Percentiles rank a stretch among this genome's conserved stretches.
Conservation (phyloP, 2,329 filamentous ascomycete species). For the Trichoderma sp. region DNA sequence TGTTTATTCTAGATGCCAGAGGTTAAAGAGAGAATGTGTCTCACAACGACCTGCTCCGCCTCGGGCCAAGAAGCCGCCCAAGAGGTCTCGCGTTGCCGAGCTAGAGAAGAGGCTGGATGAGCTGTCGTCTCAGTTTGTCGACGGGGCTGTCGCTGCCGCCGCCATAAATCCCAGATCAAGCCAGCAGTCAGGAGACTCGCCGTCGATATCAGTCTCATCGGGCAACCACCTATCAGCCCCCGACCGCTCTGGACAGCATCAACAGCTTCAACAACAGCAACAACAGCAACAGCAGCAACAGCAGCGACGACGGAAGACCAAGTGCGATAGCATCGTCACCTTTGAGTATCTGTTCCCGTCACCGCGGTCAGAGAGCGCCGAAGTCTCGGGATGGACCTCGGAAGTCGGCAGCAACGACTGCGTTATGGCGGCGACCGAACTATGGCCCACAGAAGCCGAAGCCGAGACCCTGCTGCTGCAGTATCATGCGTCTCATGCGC, state of each 20-base stretch:
- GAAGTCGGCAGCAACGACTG: constrained; percentile 17
- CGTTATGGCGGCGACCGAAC: constrained; percentile 32
- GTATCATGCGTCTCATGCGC: constrained; percentile 42
- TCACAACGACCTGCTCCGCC: constrained; percentile 54
- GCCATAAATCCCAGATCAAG: not conserved
- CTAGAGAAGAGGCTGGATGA: constrained; percentile 56
- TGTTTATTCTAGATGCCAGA: constrained; percentile 47
- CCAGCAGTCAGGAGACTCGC: not conserved
- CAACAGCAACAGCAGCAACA: not conserved
- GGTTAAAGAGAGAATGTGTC: constrained; percentile 52
- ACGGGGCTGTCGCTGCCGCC: constrained; percentile 28
- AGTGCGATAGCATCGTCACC: constrained; percentile 31
- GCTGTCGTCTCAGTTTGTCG: constrained; percentile 51
- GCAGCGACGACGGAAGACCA: constrained; percentile 18
- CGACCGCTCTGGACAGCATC: constrained; percentile 15
- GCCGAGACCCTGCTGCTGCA: constrained; percentile 45
- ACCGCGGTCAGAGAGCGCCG: constrained; percentile 33
- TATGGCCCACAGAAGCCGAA: constrained; percentile 50
- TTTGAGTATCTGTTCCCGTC: constrained; percentile 46
- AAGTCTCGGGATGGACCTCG: constrained; percentile 28
- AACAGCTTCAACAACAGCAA: constrained; percentile 18
- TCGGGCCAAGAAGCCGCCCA: constrained; percentile 51
- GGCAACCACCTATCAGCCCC: not conserved
- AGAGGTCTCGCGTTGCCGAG: constrained; percentile 54
- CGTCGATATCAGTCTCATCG: not conserved